phyloP scores from a whole-genome alignment of 495 filamentous ascomycete genomes.

The Aspergillus ellipticus region DNA sequence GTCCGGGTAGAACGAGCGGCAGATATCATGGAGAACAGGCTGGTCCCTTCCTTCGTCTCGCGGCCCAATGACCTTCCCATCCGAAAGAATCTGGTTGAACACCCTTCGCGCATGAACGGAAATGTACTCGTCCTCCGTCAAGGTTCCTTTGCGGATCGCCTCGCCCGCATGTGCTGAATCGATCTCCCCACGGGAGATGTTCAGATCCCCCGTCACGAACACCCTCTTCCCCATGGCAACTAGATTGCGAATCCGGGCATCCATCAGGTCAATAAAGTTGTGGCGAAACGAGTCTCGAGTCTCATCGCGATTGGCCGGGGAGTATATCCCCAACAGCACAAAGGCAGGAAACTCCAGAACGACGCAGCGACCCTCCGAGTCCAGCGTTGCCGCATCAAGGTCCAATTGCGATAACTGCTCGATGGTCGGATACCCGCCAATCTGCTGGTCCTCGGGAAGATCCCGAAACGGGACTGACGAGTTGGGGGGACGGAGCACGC shows the following conservation, averaged over 20 bases:
- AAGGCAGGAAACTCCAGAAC: slow-evolving; percentile 96
- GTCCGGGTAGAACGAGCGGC: slow-evolving; percentile 73
- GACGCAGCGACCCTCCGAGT: slow-evolving; percentile 89
- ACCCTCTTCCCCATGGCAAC: slow-evolving; percentile 76
- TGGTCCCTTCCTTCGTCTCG: slow-evolving; percentile 69
- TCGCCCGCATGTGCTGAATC: slow-evolving; percentile 71
- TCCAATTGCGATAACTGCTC: slow-evolving; percentile 58
- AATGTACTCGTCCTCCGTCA: slow-evolving; percentile 65
- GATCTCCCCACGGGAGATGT: slow-evolving; percentile 71
- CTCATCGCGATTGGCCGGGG: slow-evolving; percentile 82
- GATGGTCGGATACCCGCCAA: slow-evolving; percentile 82
- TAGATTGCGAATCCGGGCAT: slow-evolving; percentile 80
- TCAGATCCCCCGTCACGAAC: slow-evolving; percentile 83
- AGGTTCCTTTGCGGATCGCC: slow-evolving; percentile 63
- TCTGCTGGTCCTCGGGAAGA: slow-evolving; percentile 71
- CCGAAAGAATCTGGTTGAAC: slow-evolving; percentile 79
- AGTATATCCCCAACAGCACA: slow-evolving; percentile 86
- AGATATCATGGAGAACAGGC: slow-evolving; percentile 81
- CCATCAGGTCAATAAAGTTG: slow-evolving; percentile 73
- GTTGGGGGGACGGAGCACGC: slow-evolving; percentile 72
- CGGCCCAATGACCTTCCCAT: slow-evolving; percentile 64
- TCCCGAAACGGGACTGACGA: slow-evolving; percentile 71
- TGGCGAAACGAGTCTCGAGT: slow-evolving; percentile 79
- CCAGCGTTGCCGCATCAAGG: slow-evolving; percentile 67
- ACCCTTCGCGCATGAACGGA: slow-evolving; percentile 71